A percentile compares a stretch with the other conserved stretches of the same genome.
Evolutionary conservation across 805 yeast genomes (phyloP).

Genomic region (Blastobotrys mokoenaii): DNA sequence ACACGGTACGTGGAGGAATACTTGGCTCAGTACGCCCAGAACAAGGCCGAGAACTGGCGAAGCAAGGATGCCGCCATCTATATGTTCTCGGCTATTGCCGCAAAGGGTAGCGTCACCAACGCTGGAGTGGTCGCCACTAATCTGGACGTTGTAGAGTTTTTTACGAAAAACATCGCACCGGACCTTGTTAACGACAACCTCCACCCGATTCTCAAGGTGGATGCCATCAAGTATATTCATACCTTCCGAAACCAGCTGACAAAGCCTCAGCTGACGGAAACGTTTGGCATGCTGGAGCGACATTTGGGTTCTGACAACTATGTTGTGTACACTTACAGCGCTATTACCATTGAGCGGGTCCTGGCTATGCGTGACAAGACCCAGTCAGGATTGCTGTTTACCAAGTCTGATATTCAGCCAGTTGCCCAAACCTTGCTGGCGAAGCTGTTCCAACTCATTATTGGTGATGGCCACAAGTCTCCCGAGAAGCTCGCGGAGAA

Average conservation of each 20-base stretch:
- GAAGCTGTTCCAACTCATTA: slow-evolving; percentile 58
- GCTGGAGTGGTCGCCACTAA: slow-evolving; percentile 86
- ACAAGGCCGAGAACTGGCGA: slow-evolving; percentile 57
- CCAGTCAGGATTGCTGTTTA: slow-evolving; percentile 44
- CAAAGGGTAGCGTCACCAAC: slow-evolving; percentile 80
- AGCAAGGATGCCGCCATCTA: slow-evolving; percentile 81
- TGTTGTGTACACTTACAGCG: slow-evolving; percentile 87
- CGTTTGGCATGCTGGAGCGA: slow-evolving; percentile 68
- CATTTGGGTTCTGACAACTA: slow-evolving; percentile 60
- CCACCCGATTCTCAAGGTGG: slow-evolving; percentile 78
- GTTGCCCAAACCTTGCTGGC: slow-evolving; percentile 53
- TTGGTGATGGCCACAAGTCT: slow-evolving; percentile 38
- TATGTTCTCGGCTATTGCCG: slow-evolving; percentile 80
- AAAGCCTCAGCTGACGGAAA: slow-evolving; percentile 68
- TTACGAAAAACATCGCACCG: slow-evolving; percentile 69
- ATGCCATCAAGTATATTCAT: slow-evolving; percentile 85
- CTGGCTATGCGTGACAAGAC: slow-evolving; percentile 53
- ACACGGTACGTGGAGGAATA: slow-evolving; percentile 64
- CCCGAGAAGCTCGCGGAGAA: slow-evolving; percentile 94
- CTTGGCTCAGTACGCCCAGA: slow-evolving; percentile 41
- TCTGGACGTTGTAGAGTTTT: slow-evolving; percentile 82
- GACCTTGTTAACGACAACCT: slow-evolving; percentile 54
- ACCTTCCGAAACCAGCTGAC: slow-evolving; percentile 89
- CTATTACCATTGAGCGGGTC: slow-evolving; percentile 85
- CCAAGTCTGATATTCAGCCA: slow-evolving; percentile 61